These are phyloP conservation scores for Salix viminalis DNA, from an alignment of 345 rosid genomes.

Conservation along the genomic window DNA sequence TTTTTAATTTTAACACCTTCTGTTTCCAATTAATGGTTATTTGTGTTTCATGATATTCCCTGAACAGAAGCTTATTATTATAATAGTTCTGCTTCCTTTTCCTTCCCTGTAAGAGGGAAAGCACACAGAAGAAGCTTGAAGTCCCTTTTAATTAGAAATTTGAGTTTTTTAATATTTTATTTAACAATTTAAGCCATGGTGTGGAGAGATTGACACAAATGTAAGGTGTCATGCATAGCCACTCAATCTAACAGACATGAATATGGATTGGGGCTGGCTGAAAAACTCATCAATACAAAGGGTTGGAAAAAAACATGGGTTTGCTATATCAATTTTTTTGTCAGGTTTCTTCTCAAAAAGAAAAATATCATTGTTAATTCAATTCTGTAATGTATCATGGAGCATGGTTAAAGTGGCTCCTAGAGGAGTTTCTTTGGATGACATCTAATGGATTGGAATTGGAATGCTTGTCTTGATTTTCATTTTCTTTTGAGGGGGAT, in stretches of 20 bases:
- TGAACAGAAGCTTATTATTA: neutral
- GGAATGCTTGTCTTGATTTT: neutral
- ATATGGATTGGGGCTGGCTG: neutral
- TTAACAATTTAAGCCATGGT: neutral
- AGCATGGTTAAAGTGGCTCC: neutral
- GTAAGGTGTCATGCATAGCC: neutral
- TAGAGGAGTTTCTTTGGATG: neutral
- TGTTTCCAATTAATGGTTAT: neutral
- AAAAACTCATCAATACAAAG: neutral
- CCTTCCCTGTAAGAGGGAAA: neutral
- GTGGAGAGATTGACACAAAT: neutral
- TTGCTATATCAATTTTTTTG: neutral
- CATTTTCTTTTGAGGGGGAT: neutral
- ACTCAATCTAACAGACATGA: neutral
- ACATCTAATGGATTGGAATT: neutral
- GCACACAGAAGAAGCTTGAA: neutral
- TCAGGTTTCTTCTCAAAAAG: neutral
- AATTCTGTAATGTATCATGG: neutral
- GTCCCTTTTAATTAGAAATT: neutral
- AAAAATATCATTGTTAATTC: neutral
- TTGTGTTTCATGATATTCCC: slow-evolving; percentile 5
- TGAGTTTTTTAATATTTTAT: neutral
- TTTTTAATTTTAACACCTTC: neutral
- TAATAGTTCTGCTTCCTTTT: neutral
- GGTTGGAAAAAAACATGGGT: neutral